Base-by-base conservation (phyloP, 2,329 filamentous ascomycete genomes). In the Exophiala oligosperma region DNA sequence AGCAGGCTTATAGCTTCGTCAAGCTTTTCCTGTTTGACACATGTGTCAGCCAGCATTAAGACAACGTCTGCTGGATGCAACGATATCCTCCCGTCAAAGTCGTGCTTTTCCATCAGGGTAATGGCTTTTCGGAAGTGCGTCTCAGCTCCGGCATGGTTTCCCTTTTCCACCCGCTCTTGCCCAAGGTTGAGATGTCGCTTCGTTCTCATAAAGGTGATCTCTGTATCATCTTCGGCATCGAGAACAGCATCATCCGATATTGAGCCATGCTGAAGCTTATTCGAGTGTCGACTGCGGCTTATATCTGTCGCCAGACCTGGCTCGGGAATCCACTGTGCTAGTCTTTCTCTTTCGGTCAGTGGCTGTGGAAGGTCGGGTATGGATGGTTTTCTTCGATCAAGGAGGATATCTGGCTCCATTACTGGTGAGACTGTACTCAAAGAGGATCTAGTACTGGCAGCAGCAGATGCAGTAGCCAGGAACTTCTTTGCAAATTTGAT, bases 61-160 rank as follows among this genome's bases (percentile, higher is more conserved):
- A 59, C 56, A 32, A 66, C 54, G 44, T 66, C 64, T 26, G 64
- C 50, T 1, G 64, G 54, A 17, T 64, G 61, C 40, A 63, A 59
- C 21, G 58, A 60, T 55, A 66, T 60, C 41, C 54, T 56, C 11
- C 54, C 56, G 2, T 62, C 58, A 40, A 66, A 66, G 47, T 66
- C 60, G 37, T 64, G 52, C 5, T 55, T 51, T 46, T 63, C 53
- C 43, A 63, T 58, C 1, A 65, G 40, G 17, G 47, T 41, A 9
- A 66, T 37, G 23, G 64, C 64, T 53, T 64, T 62, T 29, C 59
- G 58, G 29, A 65, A 66, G 38, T 63, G 62, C n/a, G 51, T 60
- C 57, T 66, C 64, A 21, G 64, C 64, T n/a, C 48, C 53, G 7
- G 49, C 43, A 55, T 61, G 56, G n/a, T 64, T 48, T 17, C 48